Evolutionary conservation across 78 protist species (phyloP).

Genomic region (Dictyostelium purpureum): DNA sequence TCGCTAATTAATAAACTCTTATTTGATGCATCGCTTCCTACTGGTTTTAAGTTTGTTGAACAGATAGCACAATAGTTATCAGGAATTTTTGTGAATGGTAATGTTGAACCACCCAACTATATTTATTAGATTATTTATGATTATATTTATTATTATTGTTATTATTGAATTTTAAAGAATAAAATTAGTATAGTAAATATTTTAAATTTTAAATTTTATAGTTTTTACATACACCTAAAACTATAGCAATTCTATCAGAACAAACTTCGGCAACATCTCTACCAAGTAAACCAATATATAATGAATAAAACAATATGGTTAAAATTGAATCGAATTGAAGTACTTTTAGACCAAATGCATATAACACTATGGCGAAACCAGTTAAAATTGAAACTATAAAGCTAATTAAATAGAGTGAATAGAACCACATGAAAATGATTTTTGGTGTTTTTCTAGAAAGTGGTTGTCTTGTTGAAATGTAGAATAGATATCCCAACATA

Average conservation of each 20-base stretch:
- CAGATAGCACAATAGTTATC: conserved; percentile 71
- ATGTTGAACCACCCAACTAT: conserved; percentile 48
- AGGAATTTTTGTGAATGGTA: conserved; percentile 31
- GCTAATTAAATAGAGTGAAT: conserved; percentile 12
- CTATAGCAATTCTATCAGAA: conserved; percentile 41
- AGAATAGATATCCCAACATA: neutral
- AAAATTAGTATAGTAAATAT: neutral
- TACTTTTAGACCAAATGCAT: neutral
- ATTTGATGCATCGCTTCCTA: neutral
- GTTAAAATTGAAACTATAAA: neutral
- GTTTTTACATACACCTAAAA: conserved; percentile 38
- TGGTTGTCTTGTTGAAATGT: conserved; percentile 28
- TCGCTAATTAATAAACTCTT: neutral
- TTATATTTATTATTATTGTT: neutral
- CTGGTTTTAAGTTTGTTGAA: conserved; percentile 21
- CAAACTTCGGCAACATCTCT: conserved; percentile 66
- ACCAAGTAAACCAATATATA: conserved; percentile 47
- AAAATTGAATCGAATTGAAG: neutral
- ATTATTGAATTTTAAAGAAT: neutral
- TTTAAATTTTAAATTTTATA: neutral
- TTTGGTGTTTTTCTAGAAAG: conserved; percentile 40
- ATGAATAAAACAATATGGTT: neutral
- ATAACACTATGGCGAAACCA: neutral
- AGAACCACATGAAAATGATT: conserved; percentile 56
- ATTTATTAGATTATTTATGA: neutral